Percentiles rank a stretch among this genome's conserved stretches.
These are phyloP conservation scores for Scenedesmus sp. DNA, from an alignment of 163 green algal genomes.

Conservation along the genomic window DNA sequence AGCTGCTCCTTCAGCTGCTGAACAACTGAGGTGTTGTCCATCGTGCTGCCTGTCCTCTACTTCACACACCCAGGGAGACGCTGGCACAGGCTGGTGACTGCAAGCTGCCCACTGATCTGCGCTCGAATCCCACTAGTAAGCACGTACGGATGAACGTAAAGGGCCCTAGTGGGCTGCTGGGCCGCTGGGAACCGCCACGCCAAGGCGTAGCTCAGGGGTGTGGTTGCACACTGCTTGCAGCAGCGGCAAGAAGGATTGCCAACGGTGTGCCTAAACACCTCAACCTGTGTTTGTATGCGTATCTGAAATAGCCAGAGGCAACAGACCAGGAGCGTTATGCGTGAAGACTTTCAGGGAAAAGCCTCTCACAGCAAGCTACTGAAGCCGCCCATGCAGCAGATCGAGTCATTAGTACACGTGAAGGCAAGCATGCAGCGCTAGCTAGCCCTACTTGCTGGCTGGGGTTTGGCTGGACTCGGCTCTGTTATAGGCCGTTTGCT, in stretches of 20 bases:
- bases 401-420: neutral
- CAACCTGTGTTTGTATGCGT: neutral
- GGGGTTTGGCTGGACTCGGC: neutral
- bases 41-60: neutral
- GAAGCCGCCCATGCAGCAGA: neutral
- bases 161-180: neutral
- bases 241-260: neutral
- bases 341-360: neutral
- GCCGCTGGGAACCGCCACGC: neutral
- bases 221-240: constrained; percentile 16
- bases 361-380: neutral
- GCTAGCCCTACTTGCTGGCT: neutral
- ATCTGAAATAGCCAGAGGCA: neutral
- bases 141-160: neutral
- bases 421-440: neutral
- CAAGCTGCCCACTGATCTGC: neutral
- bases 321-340: neutral
- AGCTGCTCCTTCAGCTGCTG: constrained; percentile 50
- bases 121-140: neutral
- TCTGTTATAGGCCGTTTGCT: constrained; percentile 16
- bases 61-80: constrained; percentile 3
- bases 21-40: constrained; percentile 8
- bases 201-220: neutral
- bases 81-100: constrained; percentile 8
- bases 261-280: neutral